Base-by-base conservation (phyloP, 148 eudicot species). In the Rhododendron ferrugineum region DNA sequence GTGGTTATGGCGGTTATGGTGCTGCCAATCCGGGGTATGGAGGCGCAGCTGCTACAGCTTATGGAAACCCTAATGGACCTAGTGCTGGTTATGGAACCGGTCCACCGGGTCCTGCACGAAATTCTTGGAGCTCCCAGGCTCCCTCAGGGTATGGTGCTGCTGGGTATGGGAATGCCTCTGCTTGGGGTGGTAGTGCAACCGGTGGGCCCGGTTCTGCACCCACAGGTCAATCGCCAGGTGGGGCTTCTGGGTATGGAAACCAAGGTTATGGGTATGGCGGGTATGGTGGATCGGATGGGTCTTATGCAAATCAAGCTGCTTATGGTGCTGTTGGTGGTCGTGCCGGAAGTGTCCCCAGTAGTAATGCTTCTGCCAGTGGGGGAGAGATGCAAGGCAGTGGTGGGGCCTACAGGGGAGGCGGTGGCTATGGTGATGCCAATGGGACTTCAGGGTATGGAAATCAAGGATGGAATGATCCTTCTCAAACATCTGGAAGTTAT, bases 261-360 rank as follows among this genome's bases (percentile, higher is more conserved):
- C 99, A 96, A 85, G 94, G 91, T 85, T 94, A 94, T 90, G 98
- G 95, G 30, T 95, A 95, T 84, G 94, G 96, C 86, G 88, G 89
- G 18, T 92, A 92, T 89, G 95, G 94, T 79, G 93, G 94, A 68
- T 78, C 36, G 78, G 98, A 91, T 44, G 98, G 92, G 3, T 87
- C 88, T 58, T 91, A 93, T 83, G 91, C 91, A 23, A 91, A 84
- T 87, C 92, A 84, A 82, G 88, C 89, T 86, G 90, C 82, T 23
- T 91, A 90, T 86, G 93, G 92, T 42, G 88, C 89, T 80, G 84
- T 83, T 72, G 91, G 91, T 2, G 85, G 93, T 64, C 90, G 91
- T 76, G 70, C 88, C 13, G 91, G 93, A n/a, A 86, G 92, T 84
- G 89, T 86, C 49, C 88, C 92, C 6, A 87, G 85, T 87, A 85